A percentile compares a stretch with the other conserved stretches of the same genome.
phyloP scores from a whole-genome alignment of 1,284 basidiomycete genomes.

The Uromyces viciae-fabae region DNA sequence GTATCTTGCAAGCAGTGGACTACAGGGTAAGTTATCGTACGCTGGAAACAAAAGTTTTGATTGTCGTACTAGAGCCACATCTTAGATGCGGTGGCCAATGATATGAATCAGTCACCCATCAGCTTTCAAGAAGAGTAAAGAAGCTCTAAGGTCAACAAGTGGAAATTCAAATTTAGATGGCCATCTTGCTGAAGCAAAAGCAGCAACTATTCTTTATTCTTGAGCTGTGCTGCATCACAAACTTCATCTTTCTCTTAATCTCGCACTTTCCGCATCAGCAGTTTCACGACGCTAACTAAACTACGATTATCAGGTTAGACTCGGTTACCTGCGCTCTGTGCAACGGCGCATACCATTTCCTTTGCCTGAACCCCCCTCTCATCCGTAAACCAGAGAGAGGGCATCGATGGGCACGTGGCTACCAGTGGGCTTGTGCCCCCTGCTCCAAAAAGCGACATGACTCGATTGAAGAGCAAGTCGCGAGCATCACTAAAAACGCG shows the following conservation, averaged over 20 bases:
- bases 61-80: too few relatives aligned
- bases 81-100: too few relatives aligned
- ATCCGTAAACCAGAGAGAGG: slow-evolving; percentile 43
- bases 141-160: too few relatives aligned
- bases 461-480: slow-evolving; percentile 36
- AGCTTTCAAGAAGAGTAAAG: background rate
- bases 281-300: background rate
- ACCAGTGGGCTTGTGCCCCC: slow-evolving; percentile 45
- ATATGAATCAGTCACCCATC: too few relatives aligned
- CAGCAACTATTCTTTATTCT: too few relatives aligned
- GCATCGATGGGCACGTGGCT: slow-evolving; percentile 41
- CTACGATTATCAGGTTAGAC: slow-evolving; percentile 21
- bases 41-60: background rate
- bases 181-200: background rate
- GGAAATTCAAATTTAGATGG: too few relatives aligned
- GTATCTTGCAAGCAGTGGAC: slow-evolving; percentile 42
- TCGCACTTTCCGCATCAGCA: background rate
- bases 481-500: slow-evolving; percentile 10
- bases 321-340: slow-evolving; percentile 44
- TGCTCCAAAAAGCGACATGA: slow-evolving; percentile 45
- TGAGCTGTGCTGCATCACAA: too few relatives aligned
- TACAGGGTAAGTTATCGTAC: slow-evolving; percentile 31
- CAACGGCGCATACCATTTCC: slow-evolving; percentile 41
- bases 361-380: slow-evolving; percentile 44
- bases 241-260: background rate